Percentiles rank a stretch among this genome's conserved stretches.
Conservation (phyloP, 495 filamentous ascomycete species). For the Umbilicaria muhlenbergii region DNA sequence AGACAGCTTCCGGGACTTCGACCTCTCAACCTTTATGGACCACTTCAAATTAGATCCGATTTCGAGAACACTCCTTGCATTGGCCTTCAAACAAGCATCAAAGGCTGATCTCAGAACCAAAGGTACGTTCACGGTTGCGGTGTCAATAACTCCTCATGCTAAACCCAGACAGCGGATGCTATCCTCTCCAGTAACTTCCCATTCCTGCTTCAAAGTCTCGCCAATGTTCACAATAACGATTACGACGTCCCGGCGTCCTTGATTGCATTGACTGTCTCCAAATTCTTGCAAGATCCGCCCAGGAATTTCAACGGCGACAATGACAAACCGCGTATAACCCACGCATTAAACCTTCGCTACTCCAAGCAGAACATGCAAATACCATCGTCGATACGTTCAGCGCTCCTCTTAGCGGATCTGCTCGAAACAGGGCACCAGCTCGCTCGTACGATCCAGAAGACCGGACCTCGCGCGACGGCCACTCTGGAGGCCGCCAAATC, state of each 20-base stretch:
- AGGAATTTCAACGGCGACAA: constrained; percentile 58
- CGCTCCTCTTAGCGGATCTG: constrained; percentile 57
- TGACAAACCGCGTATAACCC: constrained; percentile 48
- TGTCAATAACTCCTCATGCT: constrained; percentile 18
- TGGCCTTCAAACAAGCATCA: constrained; percentile 69
- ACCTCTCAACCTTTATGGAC: constrained; percentile 79
- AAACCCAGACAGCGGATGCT: constrained; percentile 48
- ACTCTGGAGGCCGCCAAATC: constrained; percentile 39
- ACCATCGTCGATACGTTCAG: constrained; percentile 56
- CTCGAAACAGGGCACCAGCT: constrained; percentile 49
- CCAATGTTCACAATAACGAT: constrained; percentile 31
- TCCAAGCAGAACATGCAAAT: constrained; percentile 39
- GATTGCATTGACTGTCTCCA: constrained; percentile 63
- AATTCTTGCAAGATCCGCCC: constrained; percentile 66
- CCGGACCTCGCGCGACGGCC: constrained; percentile 46
- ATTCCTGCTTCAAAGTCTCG: constrained; percentile 58
- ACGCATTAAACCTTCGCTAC: constrained; percentile 55
- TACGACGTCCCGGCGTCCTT: constrained; percentile 45
- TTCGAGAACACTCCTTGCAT: constrained; percentile 71
- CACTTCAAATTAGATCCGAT: constrained; percentile 85
- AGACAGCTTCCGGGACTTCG: constrained; percentile 87
- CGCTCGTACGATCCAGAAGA: constrained; percentile 60
- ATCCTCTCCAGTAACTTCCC: constrained; percentile 61
- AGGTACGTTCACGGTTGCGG: constrained; percentile 39
- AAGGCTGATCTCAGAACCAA: constrained; percentile 74